Evolutionary conservation across 2,329 filamentous ascomycete species (phyloP), one percentile per base, ranked within the genome.

Genomic region (Phaeosphaeria sp.): DNA sequence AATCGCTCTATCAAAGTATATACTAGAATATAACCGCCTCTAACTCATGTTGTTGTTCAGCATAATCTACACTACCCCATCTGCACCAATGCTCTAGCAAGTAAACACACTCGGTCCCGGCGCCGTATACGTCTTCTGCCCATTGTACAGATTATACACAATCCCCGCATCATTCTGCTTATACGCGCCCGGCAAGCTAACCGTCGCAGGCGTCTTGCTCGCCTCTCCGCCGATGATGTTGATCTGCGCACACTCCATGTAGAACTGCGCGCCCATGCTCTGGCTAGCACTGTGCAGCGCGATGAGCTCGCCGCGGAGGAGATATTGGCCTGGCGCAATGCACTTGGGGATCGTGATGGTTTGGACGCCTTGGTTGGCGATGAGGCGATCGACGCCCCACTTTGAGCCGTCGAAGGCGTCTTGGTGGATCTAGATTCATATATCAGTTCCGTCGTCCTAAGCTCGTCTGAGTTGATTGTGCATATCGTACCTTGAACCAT

Each of bases 21-120:
- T 13, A 36, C 30, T 3, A 36, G 30, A 36, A 36, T 13, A 13
- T 36, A 36, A 36, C 3, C 30, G 3, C 30, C 30, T 36, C 11
- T 13, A 36, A 13, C 30, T 13, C 30, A 13, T 3, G 8, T 13
- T 36, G n/a, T n/a, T n/a, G n/a, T n/a, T n/a, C n/a, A n/a, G n/a
- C n/a, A n/a, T n/a, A n/a, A n/a, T n/a, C n/a, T n/a, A n/a, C n/a
- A n/a, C 30, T 13, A 13, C 11, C 3, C 30, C 30, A 13, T 13
- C 6, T 13, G 11, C 6, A 36, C 6, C 5, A 36, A 6, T 3
- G 30, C 30, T 36, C 60, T 75, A 84, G 69, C 83, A 85, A 40
- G 71, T 79, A 61, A 85, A 84, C 4, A 84, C 72, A 1, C 76
- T 69, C 36, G 83, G 83, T 0, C 83, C 83, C 0, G 83, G 83